A percentile compares a stretch with the other conserved stretches of the same genome.
Conservation (phyloP, 768 basidiomycete species). For the Suillus brevipes region DNA sequence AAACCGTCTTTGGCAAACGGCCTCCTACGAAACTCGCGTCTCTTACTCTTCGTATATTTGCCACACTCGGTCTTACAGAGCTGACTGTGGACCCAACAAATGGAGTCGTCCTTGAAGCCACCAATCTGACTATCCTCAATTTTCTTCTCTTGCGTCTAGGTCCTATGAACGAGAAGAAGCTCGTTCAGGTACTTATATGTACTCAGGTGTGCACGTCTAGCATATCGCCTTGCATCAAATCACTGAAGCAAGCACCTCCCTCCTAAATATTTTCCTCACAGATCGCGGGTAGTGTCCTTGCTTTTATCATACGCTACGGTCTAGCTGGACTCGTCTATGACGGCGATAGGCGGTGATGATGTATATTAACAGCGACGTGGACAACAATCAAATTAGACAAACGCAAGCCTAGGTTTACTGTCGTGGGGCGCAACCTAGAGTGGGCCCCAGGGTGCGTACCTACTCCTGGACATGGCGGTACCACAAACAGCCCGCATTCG, state of each 20-base stretch:
- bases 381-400: too few species aligned
- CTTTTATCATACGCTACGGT: constrained; percentile 88
- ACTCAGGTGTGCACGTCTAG: constrained; percentile 57
- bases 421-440: neutral
- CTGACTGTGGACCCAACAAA: constrained; percentile 56
- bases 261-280: constrained; percentile 27
- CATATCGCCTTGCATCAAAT: neutral
- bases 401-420: neutral
- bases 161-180: constrained; percentile 79
- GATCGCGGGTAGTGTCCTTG: constrained; percentile 74
- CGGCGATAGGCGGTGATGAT: constrained; percentile 73
- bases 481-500: neutral
- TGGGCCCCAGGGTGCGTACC: neutral
- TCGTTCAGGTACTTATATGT: constrained; percentile 71
- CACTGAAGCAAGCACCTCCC: constrained; percentile 11
- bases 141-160: constrained; percentile 78
- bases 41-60: constrained; percentile 58
- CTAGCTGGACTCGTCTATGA: constrained; percentile 89
- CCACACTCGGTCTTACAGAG: constrained; percentile 63
- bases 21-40: constrained; percentile 57
- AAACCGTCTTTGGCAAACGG: constrained; percentile 51
- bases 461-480: neutral
- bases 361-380: neutral
- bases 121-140: constrained; percentile 92
- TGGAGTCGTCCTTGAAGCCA: constrained; percentile 64